Base-by-base conservation (phyloP, 345 rosid species). In the Hirschfeldia incana region DNA sequence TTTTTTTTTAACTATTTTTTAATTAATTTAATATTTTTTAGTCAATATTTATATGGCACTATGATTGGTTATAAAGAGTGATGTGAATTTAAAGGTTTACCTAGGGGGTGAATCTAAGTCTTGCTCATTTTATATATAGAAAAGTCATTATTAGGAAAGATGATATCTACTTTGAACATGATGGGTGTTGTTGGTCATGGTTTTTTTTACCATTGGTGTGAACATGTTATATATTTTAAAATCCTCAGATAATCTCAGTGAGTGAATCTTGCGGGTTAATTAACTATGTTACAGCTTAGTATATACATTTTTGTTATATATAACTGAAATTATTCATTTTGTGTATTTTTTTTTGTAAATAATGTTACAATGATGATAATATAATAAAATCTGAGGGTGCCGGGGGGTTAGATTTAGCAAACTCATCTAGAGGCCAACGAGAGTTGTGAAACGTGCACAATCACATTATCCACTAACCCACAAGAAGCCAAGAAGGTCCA, bases 401-500 rank as follows among this genome's bases (percentile, higher is more conserved):
- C 21, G 21, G 21, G 1, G 13, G 12, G 58, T 16, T 29, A 55
- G 72, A 78, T 65, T 55, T 71, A 72, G 39, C 69, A 78, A 72
- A 65, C 67, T 65, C 72, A 71, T 16, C 72, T 44, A 26, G 77
- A 65, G 30, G 58, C 68, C 51, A 58, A 78, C 21, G 44, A 72
- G 67, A 66, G 67, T 21, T 66, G 69, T 70, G 66, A 72, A 78
- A 72, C 82, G 82, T 78, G 77, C 82, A 78, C 42, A 67, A 72
- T 72, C 81, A 66, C 64, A 78, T 78, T 72, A 78, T 78, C 82
- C 82, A 73, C 82, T 73, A 78, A 78, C 73, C 68, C 55, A 66
- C 82, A 67, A 73, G 69, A 73, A 58, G 73, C 77, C 82, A 67
- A 73, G 69, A 73, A 58, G 73, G 82, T 59, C 64, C 55, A 73